Percentiles rank a stretch among this genome's conserved stretches.
phyloP scores from a whole-genome alignment of 106 monocot genomes.

The Allium fistulosum region DNA sequence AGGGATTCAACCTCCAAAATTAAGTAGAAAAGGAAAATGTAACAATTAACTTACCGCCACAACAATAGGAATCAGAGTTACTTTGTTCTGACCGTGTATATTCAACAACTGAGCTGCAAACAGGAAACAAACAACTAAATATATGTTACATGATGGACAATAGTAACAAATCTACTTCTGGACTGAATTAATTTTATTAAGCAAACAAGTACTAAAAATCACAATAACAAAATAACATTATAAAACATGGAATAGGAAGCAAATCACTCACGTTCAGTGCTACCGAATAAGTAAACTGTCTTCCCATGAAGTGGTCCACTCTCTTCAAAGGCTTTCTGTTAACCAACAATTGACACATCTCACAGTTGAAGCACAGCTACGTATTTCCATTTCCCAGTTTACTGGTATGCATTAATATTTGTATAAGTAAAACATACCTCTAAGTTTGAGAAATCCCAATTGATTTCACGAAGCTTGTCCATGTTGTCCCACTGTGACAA shows the following conservation, averaged over 20 bases:
- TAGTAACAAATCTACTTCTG: too few relatives aligned
- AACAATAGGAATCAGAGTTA: conserved; percentile 84
- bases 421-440: conserved; percentile 34
- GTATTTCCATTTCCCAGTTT: neutral
- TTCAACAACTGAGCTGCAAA: conserved; percentile 79
- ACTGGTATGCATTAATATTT: too few relatives aligned
- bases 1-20: too few relatives aligned
- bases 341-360: neutral
- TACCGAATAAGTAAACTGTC: conserved; percentile 82
- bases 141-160: neutral
- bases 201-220: neutral
- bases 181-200: too few relatives aligned
- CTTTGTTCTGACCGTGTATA: conserved; percentile 55
- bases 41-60: conserved; percentile 58
- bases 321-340: conserved; percentile 85
- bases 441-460: conserved; percentile 89
- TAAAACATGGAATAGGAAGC: neutral
- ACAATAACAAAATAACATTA: neutral
- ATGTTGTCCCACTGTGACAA: conserved; percentile 85
- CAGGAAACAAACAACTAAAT: conserved; percentile 1
- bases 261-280: conserved; percentile 74
- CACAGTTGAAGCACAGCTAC: neutral
- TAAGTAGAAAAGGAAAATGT: too few relatives aligned
- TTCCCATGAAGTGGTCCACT: conserved; percentile 67
- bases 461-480: conserved; percentile 67